Evolutionary conservation across 495 filamentous ascomycete genomes (phyloP).

Genomic region (Stereocaulon alpinum): DNA sequence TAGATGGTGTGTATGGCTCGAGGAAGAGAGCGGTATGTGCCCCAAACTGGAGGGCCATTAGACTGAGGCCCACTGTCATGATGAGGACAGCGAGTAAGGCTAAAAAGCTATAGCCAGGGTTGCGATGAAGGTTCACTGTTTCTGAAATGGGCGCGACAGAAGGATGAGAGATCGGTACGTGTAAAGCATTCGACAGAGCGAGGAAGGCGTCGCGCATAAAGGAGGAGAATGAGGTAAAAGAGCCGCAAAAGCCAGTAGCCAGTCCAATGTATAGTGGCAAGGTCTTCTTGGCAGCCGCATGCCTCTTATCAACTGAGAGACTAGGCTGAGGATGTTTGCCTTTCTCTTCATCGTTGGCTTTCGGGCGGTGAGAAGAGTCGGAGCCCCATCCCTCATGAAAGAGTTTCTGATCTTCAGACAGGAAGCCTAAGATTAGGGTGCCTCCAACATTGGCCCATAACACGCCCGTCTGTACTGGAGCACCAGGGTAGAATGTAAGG

Average conservation of each 20-base stretch:
- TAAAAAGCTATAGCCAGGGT: constrained; percentile 73
- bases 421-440: constrained; percentile 73
- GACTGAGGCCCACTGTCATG: constrained; percentile 53
- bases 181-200: constrained; percentile 67
- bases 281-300: constrained; percentile 60
- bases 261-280: constrained; percentile 87
- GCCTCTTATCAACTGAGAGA: constrained; percentile 23
- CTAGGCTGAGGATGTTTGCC: constrained; percentile 7
- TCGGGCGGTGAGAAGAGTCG: constrained; percentile 14
- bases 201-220: constrained; percentile 81
- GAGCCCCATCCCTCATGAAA: constrained; percentile 59
- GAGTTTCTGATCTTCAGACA: constrained; percentile 66
- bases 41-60: constrained; percentile 59
- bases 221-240: constrained; percentile 82
- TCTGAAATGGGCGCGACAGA: constrained; percentile 22
- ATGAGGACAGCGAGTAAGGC: constrained; percentile 63
- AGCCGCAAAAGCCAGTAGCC: constrained; percentile 88
- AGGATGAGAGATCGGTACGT: constrained; percentile 32
- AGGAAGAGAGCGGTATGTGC: constrained; percentile 68
- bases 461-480: constrained; percentile 61
- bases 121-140: constrained; percentile 32
- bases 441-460: constrained; percentile 92
- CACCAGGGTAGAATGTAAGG: constrained; percentile 69
- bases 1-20: constrained; percentile 41
- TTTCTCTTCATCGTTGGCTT: constrained; percentile 15